These are phyloP conservation scores for Adiantum capillusveneris DNA, from an alignment of 75 land plant species.

Conservation along the genomic window DNA sequence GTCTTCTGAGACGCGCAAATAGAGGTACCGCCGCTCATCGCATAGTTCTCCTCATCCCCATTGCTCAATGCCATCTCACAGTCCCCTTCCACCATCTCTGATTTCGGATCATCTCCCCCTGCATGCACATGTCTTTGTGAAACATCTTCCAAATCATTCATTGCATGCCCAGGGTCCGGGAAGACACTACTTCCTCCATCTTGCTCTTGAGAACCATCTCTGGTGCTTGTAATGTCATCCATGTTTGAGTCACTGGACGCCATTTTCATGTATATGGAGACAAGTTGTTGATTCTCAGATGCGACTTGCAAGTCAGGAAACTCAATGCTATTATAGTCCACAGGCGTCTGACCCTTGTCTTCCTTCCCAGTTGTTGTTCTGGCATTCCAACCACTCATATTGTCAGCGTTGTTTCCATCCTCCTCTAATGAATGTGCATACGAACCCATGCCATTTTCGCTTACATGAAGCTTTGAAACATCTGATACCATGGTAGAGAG, in stretches of 20 bases:
- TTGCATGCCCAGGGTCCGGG: too few species aligned
- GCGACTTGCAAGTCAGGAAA: constrained; percentile 55
- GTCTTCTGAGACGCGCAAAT: too few species aligned
- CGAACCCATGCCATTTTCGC: neutral
- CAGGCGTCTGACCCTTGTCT: constrained; percentile 20
- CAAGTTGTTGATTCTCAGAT: constrained; percentile 50
- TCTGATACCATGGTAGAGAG: neutral
- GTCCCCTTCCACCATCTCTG: neutral
- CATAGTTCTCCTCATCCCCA: too few species aligned
- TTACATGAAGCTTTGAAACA: neutral
- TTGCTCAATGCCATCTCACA: too few species aligned
- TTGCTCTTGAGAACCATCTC: neutral
- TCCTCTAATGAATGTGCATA: neutral
- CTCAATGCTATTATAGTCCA: constrained; percentile 51
- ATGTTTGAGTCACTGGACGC: constrained; percentile 2
- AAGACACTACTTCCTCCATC: neutral
- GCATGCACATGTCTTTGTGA: neutral
- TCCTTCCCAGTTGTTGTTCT: too few species aligned
- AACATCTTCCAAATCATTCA: too few species aligned
- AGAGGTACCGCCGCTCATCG: too few species aligned
- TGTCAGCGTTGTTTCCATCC: too few species aligned
- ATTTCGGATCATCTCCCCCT: neutral
- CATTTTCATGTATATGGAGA: constrained; percentile 48
- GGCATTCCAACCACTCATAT: too few species aligned
- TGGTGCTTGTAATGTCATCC: neutral